These are phyloP conservation scores for Gypsophila paniculata DNA, from an alignment of 179 eudicot species.

Conservation along the genomic window DNA sequence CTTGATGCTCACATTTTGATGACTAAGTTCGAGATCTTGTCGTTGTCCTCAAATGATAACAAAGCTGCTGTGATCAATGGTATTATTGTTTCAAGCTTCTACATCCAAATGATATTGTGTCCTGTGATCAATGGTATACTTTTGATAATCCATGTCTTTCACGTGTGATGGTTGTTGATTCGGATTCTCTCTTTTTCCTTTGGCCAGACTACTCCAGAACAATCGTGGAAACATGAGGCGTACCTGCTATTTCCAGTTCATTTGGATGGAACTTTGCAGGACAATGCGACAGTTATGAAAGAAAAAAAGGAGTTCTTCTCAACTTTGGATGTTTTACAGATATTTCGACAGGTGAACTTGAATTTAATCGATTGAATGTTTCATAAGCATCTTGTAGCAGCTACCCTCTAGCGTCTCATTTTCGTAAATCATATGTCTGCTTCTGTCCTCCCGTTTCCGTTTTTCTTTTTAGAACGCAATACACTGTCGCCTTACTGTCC, in stretches of 20 bases:
- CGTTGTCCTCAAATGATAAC: conserved; percentile 3
- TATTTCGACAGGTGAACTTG: conserved; percentile 71
- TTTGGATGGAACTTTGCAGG: conserved; percentile 88
- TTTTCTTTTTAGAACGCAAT: neutral
- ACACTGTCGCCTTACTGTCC: neutral
- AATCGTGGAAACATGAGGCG: conserved; percentile 85
- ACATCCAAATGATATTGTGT: neutral
- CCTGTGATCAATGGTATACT: neutral
- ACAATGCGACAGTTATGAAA: conserved; percentile 61
- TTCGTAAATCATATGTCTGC: neutral
- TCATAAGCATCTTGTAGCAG: conserved; percentile 10
- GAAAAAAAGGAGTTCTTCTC: conserved; percentile 75
- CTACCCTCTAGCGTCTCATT: neutral
- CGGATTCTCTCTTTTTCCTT: neutral
- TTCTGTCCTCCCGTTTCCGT: neutral
- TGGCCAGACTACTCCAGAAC: conserved; percentile 56
- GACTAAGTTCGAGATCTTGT: neutral
- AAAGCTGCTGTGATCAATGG: neutral
- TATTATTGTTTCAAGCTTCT: neutral
- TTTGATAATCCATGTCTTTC: neutral
- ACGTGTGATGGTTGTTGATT: conserved; percentile 1
- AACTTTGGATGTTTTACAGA: conserved; percentile 76
- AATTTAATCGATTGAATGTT: neutral
- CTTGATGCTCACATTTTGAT: neutral
- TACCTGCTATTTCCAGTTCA: conserved; percentile 90